Evolutionary conservation across 1,284 basidiomycete genomes (phyloP), one percentile per base, ranked within the genome.

Genomic region (Ganoderma lucidum): DNA sequence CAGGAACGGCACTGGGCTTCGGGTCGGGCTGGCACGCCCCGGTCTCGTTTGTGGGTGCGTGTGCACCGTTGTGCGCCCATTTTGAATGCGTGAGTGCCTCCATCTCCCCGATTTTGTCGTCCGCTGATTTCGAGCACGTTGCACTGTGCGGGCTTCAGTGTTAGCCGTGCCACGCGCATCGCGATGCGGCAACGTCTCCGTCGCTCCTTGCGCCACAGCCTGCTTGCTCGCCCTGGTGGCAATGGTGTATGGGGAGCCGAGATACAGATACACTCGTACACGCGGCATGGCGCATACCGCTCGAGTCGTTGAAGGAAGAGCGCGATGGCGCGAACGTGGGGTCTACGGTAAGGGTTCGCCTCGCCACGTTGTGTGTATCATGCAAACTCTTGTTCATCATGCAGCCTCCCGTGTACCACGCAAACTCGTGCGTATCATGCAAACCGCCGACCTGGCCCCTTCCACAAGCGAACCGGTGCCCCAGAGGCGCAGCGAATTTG

Each of bases 11-110:
- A 28, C 23, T 28, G 48, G 23, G 4, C 19, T 39, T 39, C 35
- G 35, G 17, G 17, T 19, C 35, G 17, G 23, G 56, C 10, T n/a
- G 19, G 10, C 35, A n/a, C 56, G 56, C 56, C 19, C 35, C 35
- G 32, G n/a, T n/a, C 51, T 2, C 9, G 35, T 3, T 35, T 39
- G 56, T 59, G 56, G 23, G 53, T 56, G 53, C 32, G 53, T 19
- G 53, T 56, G 23, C 23, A 8, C 23, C 23, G 23, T 53, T 10
- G 53, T 56, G 48, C 48, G 55, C 35, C 56, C 35, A 59, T 37
- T 59, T 59, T 39, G 56, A 59, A 17, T 35, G 35, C n/a, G 56
- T 59, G 56, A 59, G 56, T 59, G 15, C 32, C 3, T n/a, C n/a
- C 56, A 17, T 39, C 56, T 39, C 19, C n/a, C 45, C 19, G 6